Base-by-base conservation (phyloP, 2,329 filamentous ascomycete species). In the Fusarium coicis region DNA sequence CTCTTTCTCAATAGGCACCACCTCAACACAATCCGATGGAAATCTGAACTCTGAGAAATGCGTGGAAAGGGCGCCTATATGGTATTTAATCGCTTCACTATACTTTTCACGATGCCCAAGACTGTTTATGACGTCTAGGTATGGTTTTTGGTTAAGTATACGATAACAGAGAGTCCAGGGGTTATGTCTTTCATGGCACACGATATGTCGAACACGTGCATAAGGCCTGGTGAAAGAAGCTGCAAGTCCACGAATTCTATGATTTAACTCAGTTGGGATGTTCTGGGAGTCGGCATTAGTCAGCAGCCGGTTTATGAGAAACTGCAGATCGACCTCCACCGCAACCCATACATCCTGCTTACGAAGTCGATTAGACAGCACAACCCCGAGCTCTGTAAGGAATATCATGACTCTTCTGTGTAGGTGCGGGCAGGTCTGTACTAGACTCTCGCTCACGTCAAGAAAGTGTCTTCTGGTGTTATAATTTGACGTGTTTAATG, bases 361-460 rank as follows among this genome's bases (percentile, higher is more conserved):
- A 0, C 0, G 4, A 26, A 12, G 4, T 19, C 4, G 5, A 19
- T 12, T 0, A 12, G 0, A 0, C 10, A 2, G 10, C 4, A 26
- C 12, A 11, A 0, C 0, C 14, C 8, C 12, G 0, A 0, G 0
- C 1, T 10, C 0, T 28, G 0, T 1, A 34, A 34, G 0, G 2
- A 50, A 15, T 1, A 59, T 4, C 0, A 63, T 4, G 2, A 34
- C 9, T 3, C 0, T 64, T 7, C 39, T 60, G 2, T 28, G 5
- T 19, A 47, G 36, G 14, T 54, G 26, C 1, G 26, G 32, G 7
- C 39, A 63, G 2, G 44, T 34, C 1, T 32, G n/a, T 28, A 21
- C 19, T 1, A 65, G 7, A 9, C 1, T 16, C 8, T 40, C n/a
- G 4, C 36, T 11, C 1, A 34, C 0, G 0, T 16, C 26, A 7